Evolutionary conservation across 116 monocot species (phyloP), one percentile per base, ranked within the genome.

Genomic region (Iris pallida): DNA sequence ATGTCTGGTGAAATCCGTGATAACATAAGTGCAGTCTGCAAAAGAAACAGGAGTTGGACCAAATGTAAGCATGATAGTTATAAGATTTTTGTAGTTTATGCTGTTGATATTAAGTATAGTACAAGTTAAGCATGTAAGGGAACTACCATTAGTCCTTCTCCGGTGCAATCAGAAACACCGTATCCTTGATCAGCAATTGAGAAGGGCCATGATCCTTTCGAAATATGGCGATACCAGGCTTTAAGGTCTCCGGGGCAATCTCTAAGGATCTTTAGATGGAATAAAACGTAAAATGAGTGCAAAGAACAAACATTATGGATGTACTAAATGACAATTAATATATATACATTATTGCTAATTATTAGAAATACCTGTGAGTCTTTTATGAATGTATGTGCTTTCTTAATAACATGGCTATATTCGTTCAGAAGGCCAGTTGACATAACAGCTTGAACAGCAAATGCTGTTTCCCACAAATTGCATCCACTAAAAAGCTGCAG

Each of bases 181-280:
- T 77, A 77, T 42, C 85, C 81, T 18, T 85, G 73, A 68, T 85
- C 85, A 20, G 68, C 85, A 16, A 66, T 73, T 15, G 80, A 81
- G 13, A 80, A 85, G 20, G 85, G 74, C 81, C 85, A 85, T 53
- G 73, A 69, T 47, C 85, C 85, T 78, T 80, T 77, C 5, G 85
- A 81, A 41, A 70, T 74, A 48, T 85, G 77, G 19, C 80, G 68
- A 45, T 77, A 80, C 85, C 77, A 73, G 4, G 7, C 45, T 47
- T 14, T 73, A 2, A 73, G 65, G 43, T 82, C 73, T 7, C 82
- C 82, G 8, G 77, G 44, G 61, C 69, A 60, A 47, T 82, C 57
- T 16, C 70, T 78, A 20, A 60, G 68, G 52, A 82, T 54, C 82
- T 82, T 63, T 30, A 49, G 49, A 15, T 6, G 16, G 4, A n/a